Evolutionary conservation across 176 grass and related monocot genomes (phyloP).

Genomic region (Oryza glumipatula): DNA sequence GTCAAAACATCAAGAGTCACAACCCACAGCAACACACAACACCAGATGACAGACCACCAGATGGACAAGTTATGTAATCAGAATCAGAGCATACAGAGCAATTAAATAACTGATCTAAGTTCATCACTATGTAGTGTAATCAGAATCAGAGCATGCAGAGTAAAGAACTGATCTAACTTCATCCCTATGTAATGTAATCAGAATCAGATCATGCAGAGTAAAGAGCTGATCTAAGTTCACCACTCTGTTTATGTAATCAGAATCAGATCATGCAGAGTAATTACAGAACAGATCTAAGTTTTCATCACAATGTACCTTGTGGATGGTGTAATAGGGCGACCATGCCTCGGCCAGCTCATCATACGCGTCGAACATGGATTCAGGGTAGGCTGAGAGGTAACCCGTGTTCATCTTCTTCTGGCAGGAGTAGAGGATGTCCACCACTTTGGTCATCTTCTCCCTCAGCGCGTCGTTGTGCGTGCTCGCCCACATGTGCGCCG

Average conservation of each 20-base stretch:
- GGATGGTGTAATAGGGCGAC: conserved; percentile 83
- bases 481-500: conserved; percentile 79
- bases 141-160: no score
- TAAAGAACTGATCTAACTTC: no score
- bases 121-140: conserved; percentile 4
- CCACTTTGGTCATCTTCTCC: conserved; percentile 58
- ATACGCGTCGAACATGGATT: conserved; percentile 72
- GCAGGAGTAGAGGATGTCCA: conserved; percentile 74
- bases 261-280: not conserved
- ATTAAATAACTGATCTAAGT: no score
- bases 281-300: no score
- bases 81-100: not conserved
- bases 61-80: no score
- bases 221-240: no score
- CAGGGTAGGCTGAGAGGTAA: conserved; percentile 79
- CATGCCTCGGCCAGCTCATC: conserved; percentile 68
- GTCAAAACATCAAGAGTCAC: not conserved
- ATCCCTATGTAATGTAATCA: no score
- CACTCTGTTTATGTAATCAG: no score
- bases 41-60: not conserved
- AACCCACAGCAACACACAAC: not conserved
- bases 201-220: no score
- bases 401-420: conserved; percentile 74
- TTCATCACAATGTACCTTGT: conserved; percentile 58
- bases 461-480: conserved; percentile 61